phyloP scores from a whole-genome alignment of 768 basidiomycete genomes.

The Mycena vulgaris region DNA sequence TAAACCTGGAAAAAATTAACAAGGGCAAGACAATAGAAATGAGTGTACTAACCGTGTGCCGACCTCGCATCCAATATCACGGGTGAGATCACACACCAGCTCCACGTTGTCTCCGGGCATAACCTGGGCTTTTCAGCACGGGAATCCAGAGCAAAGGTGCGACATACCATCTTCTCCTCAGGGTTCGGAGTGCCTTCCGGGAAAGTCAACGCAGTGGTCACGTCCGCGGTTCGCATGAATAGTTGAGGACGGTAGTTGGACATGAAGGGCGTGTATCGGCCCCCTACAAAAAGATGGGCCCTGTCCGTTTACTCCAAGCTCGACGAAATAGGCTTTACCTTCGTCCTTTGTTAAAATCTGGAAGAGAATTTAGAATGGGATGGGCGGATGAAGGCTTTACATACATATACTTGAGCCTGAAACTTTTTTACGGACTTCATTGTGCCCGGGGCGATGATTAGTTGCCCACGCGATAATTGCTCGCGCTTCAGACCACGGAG shows the following conservation, averaged over 20 bases:
- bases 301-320: slow-evolving; percentile 12
- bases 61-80: slow-evolving; percentile 91
- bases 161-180: slow-evolving; percentile 86
- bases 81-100: slow-evolving; percentile 86
- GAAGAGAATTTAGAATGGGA: slow-evolving; percentile 12
- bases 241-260: slow-evolving; percentile 95
- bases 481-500: slow-evolving; percentile 98
- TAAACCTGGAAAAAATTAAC: slow-evolving; percentile 67
- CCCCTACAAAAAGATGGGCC: slow-evolving; percentile 59
- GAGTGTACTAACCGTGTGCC: slow-evolving; percentile 76
- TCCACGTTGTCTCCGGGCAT: slow-evolving; percentile 99
- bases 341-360: slow-evolving; percentile 91
- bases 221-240: slow-evolving; percentile 95
- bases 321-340: slow-evolving; percentile 54
- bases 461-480: slow-evolving; percentile 93
- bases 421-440: slow-evolving; percentile 97
- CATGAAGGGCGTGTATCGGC: slow-evolving; percentile 94
- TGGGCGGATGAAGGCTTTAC: slow-evolving; percentile 37
- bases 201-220: slow-evolving; percentile 89
- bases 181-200: slow-evolving; percentile 87
- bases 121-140: slow-evolving; percentile 62
- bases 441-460: slow-evolving; percentile 89
- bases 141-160: not conserved
- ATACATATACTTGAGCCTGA: slow-evolving; percentile 91
- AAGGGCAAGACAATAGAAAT: not conserved